Percentiles rank a stretch among this genome's conserved stretches.
These are phyloP conservation scores for Dactylellina sp. DNA, from an alignment of 2,329 filamentous ascomycete genomes.

Conservation along the genomic window DNA sequence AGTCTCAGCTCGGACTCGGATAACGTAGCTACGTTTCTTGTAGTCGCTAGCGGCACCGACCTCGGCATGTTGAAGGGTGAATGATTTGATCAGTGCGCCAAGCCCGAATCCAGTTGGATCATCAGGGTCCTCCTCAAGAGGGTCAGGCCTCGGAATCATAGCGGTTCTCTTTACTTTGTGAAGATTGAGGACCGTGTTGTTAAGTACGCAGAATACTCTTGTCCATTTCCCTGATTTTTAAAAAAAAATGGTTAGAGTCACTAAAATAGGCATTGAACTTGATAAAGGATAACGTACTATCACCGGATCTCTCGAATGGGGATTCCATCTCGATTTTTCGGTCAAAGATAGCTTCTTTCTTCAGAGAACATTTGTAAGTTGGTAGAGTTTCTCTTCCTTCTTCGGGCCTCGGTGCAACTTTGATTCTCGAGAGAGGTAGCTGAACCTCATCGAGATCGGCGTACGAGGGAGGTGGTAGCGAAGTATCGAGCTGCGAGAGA, in stretches of 20 bases:
- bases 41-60: constrained; percentile 80
- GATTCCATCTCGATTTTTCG: constrained; percentile 76
- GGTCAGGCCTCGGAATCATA: constrained; percentile 54
- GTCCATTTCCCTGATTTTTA: constrained; percentile 72
- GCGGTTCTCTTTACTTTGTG: constrained; percentile 70
- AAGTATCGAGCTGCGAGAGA: constrained; percentile 48
- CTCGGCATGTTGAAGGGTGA: constrained; percentile 79
- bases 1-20: constrained; percentile 78
- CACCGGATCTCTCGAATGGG: constrained; percentile 72
- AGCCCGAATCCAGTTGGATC: constrained; percentile 56
- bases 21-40: constrained; percentile 75
- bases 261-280: background rate
- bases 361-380: constrained; percentile 70
- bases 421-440: constrained; percentile 59
- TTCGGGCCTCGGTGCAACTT: constrained; percentile 62
- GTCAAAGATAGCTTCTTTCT: constrained; percentile 70
- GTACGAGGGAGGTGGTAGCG: constrained; percentile 59
- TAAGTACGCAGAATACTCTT: constrained; percentile 73
- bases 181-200: constrained; percentile 76
- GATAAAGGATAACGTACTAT: constrained; percentile 61
- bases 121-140: constrained; percentile 53
- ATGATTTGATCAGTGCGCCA: constrained; percentile 73
- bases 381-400: constrained; percentile 68
- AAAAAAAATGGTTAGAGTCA: constrained; percentile 21
- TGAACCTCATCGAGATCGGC: constrained; percentile 56